Percentiles rank a stretch among this genome's conserved stretches.
phyloP scores from a whole-genome alignment of 306 rosid genomes.

The Cucurbita moschata region DNA sequence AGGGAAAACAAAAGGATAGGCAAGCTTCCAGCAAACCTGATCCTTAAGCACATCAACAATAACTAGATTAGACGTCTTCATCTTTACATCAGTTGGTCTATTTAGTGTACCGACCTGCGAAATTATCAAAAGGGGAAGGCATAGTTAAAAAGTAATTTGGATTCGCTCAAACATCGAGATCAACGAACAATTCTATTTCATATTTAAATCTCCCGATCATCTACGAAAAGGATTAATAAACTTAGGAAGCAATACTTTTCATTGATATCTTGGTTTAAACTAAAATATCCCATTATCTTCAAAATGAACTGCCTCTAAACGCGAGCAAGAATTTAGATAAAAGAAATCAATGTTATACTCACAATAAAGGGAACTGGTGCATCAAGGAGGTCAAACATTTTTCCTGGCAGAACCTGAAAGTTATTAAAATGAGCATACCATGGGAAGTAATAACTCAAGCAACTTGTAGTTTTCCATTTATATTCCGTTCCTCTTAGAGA shows the following conservation, averaged over 20 bases:
- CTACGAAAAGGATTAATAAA: background rate
- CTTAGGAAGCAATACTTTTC: background rate
- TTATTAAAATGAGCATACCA: slow-evolving; percentile 6
- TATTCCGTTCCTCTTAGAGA: background rate
- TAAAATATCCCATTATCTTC: background rate
- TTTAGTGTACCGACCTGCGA: slow-evolving; percentile 70
- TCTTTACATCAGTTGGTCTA: slow-evolving; percentile 41
- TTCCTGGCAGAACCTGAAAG: slow-evolving; percentile 68
- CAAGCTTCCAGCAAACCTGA: slow-evolving; percentile 45
- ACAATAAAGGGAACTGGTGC: slow-evolving; percentile 97
- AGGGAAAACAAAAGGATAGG: background rate
- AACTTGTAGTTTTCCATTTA: background rate
- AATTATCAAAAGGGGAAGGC: slow-evolving; percentile 9
- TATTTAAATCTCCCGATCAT: background rate
- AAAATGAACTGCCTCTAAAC: background rate
- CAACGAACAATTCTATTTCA: background rate
- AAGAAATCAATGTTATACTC: slow-evolving; percentile 18
- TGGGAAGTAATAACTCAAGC: background rate
- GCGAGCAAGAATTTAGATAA: background rate
- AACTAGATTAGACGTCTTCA: slow-evolving; percentile 48
- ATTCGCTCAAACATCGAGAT: background rate
- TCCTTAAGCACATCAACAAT: slow-evolving; percentile 36
- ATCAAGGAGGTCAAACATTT: slow-evolving; percentile 82
- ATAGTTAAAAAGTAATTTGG: background rate
- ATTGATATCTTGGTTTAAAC: background rate